Conservation (phyloP, 371 early-diverging fungal species). For the Mortierella sp. region DNA sequence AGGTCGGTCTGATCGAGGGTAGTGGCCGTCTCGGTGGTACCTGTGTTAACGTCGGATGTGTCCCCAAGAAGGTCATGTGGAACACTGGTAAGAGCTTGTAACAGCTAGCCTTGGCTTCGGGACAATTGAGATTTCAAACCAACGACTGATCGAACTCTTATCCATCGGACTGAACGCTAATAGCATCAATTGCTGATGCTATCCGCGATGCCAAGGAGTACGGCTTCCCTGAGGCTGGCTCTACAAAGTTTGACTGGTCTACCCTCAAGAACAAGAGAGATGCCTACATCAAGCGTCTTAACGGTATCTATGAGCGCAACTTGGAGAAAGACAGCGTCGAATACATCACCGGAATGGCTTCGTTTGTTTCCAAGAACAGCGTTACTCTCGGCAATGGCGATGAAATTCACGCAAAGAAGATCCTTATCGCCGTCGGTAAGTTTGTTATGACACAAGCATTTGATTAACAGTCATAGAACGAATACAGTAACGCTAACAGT, state of each 20-base stretch:
- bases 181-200: slow-evolving; percentile 88
- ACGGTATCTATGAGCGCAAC: slow-evolving; percentile 95
- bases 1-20: slow-evolving; percentile 92
- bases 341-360: slow-evolving; percentile 86
- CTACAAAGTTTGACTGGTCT: slow-evolving; percentile 75
- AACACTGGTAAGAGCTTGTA: slow-evolving; percentile 76
- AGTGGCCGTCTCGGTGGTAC: slow-evolving; percentile 92
- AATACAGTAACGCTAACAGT: background rate
- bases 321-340: slow-evolving; percentile 89
- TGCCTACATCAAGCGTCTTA: slow-evolving; percentile 95
- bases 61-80: slow-evolving; percentile 99
- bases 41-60: slow-evolving; percentile 98
- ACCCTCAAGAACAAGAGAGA: slow-evolving; percentile 92
- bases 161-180: background rate
- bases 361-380: slow-evolving; percentile 81
- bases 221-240: slow-evolving; percentile 78
- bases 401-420: slow-evolving; percentile 80
- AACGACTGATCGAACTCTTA: background rate
- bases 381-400: slow-evolving; percentile 76
- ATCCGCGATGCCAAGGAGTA: slow-evolving; percentile 89
- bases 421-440: slow-evolving; percentile 90
- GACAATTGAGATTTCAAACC: background rate
- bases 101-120: background rate
- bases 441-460: background rate
- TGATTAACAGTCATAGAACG: background rate